Percentiles rank a stretch among this genome's conserved stretches.
Evolutionary conservation across 306 rosid genomes (phyloP).

Genomic region (Dalbergia oliveri): DNA sequence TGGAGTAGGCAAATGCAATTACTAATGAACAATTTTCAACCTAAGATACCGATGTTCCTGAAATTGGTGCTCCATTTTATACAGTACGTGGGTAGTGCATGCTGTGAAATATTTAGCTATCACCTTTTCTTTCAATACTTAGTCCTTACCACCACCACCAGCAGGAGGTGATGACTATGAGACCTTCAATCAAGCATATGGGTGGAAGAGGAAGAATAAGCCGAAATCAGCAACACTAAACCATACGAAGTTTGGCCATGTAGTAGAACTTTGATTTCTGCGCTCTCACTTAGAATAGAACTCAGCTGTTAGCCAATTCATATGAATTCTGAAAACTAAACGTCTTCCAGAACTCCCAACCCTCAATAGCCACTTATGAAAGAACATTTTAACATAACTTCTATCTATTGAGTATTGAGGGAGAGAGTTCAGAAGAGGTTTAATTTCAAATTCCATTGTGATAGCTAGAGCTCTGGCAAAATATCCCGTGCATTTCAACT

Average conservation of each 20-base stretch:
- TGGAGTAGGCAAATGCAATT: background rate
- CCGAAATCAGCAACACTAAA: background rate
- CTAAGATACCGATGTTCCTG: background rate
- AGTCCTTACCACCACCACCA: background rate
- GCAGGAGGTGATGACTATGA: background rate
- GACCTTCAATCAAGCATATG: background rate
- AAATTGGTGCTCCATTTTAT: background rate
- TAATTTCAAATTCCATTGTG: conserved; percentile 11
- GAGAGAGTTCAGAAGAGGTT: conserved; percentile 52
- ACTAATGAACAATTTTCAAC: background rate
- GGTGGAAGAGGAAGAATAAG: background rate
- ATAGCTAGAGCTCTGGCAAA: background rate
- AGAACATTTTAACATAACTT: background rate
- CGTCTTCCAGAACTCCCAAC: conserved; percentile 8
- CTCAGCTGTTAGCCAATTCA: no score
- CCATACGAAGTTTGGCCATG: background rate
- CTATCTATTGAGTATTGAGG: conserved; percentile 36
- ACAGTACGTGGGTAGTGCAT: background rate
- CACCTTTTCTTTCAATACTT: background rate
- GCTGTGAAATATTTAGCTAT: background rate
- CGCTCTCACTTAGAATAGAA: no score
- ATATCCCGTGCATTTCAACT: no score
- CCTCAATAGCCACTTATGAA: background rate
- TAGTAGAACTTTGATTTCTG: background rate
- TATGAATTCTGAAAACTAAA: conserved; percentile 31